phyloP scores from a whole-genome alignment of 768 basidiomycete species.

The Rhizopogon vulgaris region DNA sequence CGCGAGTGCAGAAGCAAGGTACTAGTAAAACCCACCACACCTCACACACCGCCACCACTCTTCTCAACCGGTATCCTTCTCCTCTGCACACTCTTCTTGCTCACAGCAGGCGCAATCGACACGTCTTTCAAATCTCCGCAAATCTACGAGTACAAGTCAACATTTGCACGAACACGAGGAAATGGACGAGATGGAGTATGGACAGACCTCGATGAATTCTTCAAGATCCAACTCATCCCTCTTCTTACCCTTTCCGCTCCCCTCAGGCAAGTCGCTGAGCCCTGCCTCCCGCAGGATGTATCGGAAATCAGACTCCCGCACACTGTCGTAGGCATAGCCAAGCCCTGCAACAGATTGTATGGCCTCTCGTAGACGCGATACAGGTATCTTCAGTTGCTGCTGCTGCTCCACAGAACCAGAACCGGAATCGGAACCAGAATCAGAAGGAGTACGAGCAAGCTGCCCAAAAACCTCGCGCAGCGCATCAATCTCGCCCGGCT shows the following conservation, averaged over 20 bases:
- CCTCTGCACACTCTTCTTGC: conserved; percentile 27
- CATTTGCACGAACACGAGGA: not conserved
- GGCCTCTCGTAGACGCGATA: conserved; percentile 30
- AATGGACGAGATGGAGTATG: not conserved
- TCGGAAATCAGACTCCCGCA: conserved; percentile 57
- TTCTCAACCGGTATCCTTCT: conserved; percentile 43
- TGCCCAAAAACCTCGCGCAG: conserved; percentile 32
- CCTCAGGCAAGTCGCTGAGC: conserved; percentile 32
- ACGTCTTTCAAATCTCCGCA: conserved; percentile 72
- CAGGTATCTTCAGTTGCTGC: conserved; percentile 30
- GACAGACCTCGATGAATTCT: conserved; percentile 79
- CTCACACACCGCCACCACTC: conserved; percentile 25
- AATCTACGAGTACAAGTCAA: conserved; percentile 36
- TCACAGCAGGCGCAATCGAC: conserved; percentile 35
- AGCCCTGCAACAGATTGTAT: conserved; percentile 14
- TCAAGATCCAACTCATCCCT: conserved; percentile 63
- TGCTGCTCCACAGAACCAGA: conserved; percentile 5
- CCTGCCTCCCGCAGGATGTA: conserved; percentile 78
- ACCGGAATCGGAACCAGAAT: too few species aligned
- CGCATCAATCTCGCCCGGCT: conserved; percentile 41
- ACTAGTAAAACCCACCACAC: too few species aligned
- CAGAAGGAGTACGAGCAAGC: not conserved
- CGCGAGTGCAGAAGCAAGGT: too few species aligned
- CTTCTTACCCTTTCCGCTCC: not conserved
- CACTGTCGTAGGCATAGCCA: conserved; percentile 47